These are phyloP conservation scores for Taphrina sp. DNA, from an alignment of 1,139 yeast species.

Conservation along the genomic window DNA sequence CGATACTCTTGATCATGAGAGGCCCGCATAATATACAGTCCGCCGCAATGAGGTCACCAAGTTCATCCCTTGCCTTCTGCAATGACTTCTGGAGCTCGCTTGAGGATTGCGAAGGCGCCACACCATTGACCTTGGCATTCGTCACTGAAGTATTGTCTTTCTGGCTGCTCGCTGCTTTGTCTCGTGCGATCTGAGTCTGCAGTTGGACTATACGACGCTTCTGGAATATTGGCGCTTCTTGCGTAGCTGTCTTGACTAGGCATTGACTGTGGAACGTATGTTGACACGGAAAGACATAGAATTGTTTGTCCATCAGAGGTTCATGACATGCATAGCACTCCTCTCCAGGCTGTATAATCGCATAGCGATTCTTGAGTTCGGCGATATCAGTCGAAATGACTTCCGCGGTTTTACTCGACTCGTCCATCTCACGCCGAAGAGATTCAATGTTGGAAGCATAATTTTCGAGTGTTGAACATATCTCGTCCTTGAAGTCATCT, in stretches of 20 bases:
- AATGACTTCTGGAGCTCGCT: conserved; percentile 48
- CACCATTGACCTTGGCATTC: background rate
- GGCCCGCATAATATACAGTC: conserved; percentile 84
- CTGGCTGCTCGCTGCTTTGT: background rate
- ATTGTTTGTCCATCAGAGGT: conserved; percentile 68
- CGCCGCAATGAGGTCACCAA: conserved; percentile 61
- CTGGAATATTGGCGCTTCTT: conserved; percentile 65
- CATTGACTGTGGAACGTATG: conserved; percentile 92
- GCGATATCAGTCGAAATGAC: conserved; percentile 61
- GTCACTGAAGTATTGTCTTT: background rate
- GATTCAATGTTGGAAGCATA: conserved; percentile 65
- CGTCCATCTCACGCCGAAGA: conserved; percentile 72
- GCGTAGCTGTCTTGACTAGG: conserved; percentile 58
- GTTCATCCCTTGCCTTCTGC: conserved; percentile 46
- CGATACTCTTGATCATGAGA: conserved; percentile 66
- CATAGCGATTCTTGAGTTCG: conserved; percentile 51
- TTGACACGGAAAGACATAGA: conserved; percentile 81
- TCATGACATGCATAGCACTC: conserved; percentile 71
- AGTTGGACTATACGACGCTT: conserved; percentile 61
- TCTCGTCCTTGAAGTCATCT: conserved; percentile 78
- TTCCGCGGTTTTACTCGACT: conserved; percentile 63
- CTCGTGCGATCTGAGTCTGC: conserved; percentile 17
- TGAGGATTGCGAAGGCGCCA: background rate
- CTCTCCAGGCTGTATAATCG: conserved; percentile 76
- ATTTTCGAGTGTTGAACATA: conserved; percentile 70